Percentiles rank a stretch among this genome's conserved stretches.
These are phyloP conservation scores for Phtheirospermum japonicum DNA, from an alignment of 257 asterid species.

Conservation along the genomic window DNA sequence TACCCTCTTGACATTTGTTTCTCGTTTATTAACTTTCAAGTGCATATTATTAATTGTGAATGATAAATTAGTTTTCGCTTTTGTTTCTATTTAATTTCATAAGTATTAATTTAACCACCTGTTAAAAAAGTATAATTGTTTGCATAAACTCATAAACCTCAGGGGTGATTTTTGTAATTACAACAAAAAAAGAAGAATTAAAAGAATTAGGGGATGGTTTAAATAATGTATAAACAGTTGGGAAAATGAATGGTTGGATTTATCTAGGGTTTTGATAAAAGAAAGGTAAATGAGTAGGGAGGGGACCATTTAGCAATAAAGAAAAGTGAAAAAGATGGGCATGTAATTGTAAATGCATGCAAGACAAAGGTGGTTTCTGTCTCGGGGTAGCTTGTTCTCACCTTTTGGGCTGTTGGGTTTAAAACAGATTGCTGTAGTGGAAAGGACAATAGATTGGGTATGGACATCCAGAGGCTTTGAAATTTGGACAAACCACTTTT, in stretches of 20 bases:
- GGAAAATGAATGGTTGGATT: too few species aligned
- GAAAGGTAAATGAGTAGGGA: slow-evolving; percentile 2
- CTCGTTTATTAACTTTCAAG: too few species aligned
- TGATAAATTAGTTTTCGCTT: too few species aligned
- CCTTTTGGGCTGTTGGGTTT: slow-evolving; percentile 50
- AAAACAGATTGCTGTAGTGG: slow-evolving; percentile 32
- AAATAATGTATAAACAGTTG: too few species aligned
- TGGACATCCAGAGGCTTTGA: slow-evolving; percentile 30
- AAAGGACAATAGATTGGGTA: slow-evolving; percentile 42
- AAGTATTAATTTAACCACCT: too few species aligned
- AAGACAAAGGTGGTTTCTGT: slow-evolving; percentile 64
- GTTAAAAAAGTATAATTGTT: too few species aligned
- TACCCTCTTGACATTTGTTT: too few species aligned
- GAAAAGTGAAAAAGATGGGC: slow-evolving; percentile 33
- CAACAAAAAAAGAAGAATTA: background rate
- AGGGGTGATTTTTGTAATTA: too few species aligned
- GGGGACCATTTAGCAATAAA: slow-evolving; percentile 50
- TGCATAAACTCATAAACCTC: too few species aligned
- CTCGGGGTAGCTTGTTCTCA: slow-evolving; percentile 43
- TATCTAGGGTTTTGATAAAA: slow-evolving; percentile 30
- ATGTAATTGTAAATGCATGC: slow-evolving; percentile 55
- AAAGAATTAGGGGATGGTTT: slow-evolving; percentile 15
- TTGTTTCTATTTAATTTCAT: too few species aligned
- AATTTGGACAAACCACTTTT: slow-evolving; percentile 22
- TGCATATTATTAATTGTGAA: too few species aligned